Conservation (phyloP, 345 rosid species). For the Eucalyptus victrix region DNA sequence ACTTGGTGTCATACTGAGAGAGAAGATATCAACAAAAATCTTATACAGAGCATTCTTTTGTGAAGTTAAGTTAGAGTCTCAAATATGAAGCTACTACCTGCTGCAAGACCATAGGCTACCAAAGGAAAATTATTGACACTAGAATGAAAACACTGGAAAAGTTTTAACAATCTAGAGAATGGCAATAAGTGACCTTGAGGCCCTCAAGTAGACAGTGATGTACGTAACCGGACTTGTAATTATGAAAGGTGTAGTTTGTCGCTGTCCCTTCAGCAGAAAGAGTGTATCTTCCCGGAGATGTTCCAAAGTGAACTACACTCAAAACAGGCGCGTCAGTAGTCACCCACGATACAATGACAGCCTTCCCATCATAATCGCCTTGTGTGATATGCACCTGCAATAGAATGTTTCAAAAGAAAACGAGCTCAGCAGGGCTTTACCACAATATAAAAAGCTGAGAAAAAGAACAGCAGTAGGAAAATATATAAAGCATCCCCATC, state of each 20-base stretch:
- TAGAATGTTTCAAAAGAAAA: neutral
- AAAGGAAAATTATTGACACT: neutral
- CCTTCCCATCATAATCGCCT: constrained; percentile 88
- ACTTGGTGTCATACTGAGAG: constrained; percentile 70
- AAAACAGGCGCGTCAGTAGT: constrained; percentile 58
- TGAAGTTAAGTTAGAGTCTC: neutral
- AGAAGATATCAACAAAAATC: neutral
- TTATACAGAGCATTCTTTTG: neutral
- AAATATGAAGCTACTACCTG: neutral
- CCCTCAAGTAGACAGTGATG: constrained; percentile 69
- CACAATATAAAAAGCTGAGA: neutral
- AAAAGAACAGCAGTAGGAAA: neutral
- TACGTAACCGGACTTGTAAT: constrained; percentile 77
- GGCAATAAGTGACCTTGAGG: constrained; percentile 47
- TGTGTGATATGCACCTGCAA: constrained; percentile 83
- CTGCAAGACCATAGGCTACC: neutral
- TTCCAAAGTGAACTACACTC: constrained; percentile 51
- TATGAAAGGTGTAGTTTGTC: constrained; percentile 60
- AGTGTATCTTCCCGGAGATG: constrained; percentile 25
- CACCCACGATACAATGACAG: constrained; percentile 86
- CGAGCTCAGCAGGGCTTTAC: neutral
- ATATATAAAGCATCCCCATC: neutral
- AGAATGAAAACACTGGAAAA: neutral
- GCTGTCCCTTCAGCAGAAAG: constrained; percentile 47
- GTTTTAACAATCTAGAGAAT: neutral